Conservation (phyloP, 164 flowering plant genomes). For the Akebia trifoliata region DNA sequence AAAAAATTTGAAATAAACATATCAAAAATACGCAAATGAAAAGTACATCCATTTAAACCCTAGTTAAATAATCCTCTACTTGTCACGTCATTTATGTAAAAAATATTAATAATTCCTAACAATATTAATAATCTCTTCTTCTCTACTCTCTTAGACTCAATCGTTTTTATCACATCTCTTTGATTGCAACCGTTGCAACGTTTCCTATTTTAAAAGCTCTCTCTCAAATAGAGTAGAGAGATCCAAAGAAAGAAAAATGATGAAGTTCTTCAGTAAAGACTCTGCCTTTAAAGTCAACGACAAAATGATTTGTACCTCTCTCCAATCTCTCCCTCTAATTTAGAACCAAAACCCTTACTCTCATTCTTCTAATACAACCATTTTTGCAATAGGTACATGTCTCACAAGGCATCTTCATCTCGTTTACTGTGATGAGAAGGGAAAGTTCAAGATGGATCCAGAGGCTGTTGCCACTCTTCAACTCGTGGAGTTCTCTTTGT, state of each 20-base stretch:
- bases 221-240: neutral
- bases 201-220: no score
- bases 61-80: no score
- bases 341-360: conserved; percentile 6
- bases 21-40: no score
- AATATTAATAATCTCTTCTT: no score
- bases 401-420: conserved; percentile 87
- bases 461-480: conserved; percentile 92
- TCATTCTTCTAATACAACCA: conserved; percentile 14
- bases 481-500: conserved; percentile 94
- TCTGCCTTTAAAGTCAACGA: conserved; percentile 17
- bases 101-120: no score
- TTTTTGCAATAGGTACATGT: conserved; percentile 42
- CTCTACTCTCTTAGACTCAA: no score
- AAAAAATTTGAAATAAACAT: no score
- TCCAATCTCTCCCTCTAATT: conserved; percentile 17
- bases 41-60: no score
- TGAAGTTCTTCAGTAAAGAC: conserved; percentile 36
- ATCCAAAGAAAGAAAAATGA: conserved; percentile 17
- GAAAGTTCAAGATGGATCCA: conserved; percentile 94
- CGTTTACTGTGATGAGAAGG: conserved; percentile 86
- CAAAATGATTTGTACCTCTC: conserved; percentile 19
- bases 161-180: no score
- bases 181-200: no score
- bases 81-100: no score